Evolutionary conservation across 164 flowering plant genomes (phyloP), one percentile per base, ranked within the genome.

Genomic region (Berberis thunbergii): DNA sequence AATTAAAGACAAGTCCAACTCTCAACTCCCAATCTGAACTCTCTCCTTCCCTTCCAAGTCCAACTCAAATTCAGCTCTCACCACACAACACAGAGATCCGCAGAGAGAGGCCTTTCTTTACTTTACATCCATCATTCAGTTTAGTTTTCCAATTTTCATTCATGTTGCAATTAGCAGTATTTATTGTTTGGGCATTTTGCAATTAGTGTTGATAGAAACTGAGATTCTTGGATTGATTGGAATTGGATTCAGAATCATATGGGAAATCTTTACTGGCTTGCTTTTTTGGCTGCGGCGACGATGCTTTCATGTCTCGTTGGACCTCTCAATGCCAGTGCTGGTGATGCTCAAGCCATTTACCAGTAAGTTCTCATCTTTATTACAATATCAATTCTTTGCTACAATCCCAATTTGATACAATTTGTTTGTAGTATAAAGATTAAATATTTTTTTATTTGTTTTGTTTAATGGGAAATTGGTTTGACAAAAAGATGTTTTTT

Each of bases 301-400:
- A 26, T 66, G 12, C 40, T 72, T 43, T 69, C 64, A 7, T 67
- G 58, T 54, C 57, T 79, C 41, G 45, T 67, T 49, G 58, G 57
- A 39, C 55, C 68, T 56, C 72, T 81, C 42, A 5, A 76, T 54
- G 87, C 84, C 12, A 84, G 84, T 57, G 70, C 75, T 45, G 96
- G 96, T 40, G 92, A 88, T 54, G 70, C 87, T 69, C 90, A 88
- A 77, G 88, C 87, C 26, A 45, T 77, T 67, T 88, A 88, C 88
- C 74, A 62, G 96, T 86, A 57, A 64, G 50, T 57, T 57, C 44
- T 45, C 13, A 40, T 41, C 59, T 53, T 38, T 26, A 4, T 45
- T 26, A 26, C 26, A 26, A 26, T 26, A 26, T 26, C 26, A 26
- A 26, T 26, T 50, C 44, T 46, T 46, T 58, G 12, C 11, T 55